A percentile compares a stretch with the other conserved stretches of the same genome.
Evolutionary conservation across 2,329 filamentous ascomycete genomes (phyloP).

Genomic region (Chaetomium globosum): DNA sequence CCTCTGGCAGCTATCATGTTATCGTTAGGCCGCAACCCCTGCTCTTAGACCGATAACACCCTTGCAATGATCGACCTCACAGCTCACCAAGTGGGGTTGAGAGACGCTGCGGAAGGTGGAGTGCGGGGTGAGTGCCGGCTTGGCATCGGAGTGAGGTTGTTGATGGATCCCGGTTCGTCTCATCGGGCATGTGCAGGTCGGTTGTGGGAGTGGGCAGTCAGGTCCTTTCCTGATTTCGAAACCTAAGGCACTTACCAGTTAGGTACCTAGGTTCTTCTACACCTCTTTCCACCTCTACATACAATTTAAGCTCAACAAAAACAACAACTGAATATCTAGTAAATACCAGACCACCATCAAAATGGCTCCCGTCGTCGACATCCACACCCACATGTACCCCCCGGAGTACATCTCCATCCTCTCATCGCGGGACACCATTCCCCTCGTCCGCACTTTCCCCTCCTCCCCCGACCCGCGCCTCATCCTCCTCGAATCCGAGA

Average conservation of each 20-base stretch:
- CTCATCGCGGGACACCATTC: slow-evolving; percentile 62
- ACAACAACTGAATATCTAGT: background rate
- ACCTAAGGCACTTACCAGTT: background rate
- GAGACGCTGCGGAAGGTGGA: slow-evolving; percentile 19
- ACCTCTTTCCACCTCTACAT: no score
- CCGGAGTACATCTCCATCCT: slow-evolving; percentile 65
- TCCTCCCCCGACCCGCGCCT: slow-evolving; percentile 58
- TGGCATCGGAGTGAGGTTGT: slow-evolving; percentile 14
- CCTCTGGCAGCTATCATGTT: background rate
- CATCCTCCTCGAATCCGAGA: slow-evolving; percentile 55
- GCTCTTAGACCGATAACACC: slow-evolving; percentile 21
- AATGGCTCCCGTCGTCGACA: slow-evolving; percentile 57
- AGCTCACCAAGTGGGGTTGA: slow-evolving; percentile 22
- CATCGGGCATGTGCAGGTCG: background rate
- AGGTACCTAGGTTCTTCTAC: background rate
- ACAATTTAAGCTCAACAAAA: background rate
- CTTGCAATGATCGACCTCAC: slow-evolving; percentile 12
- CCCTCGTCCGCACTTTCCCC: slow-evolving; percentile 69
- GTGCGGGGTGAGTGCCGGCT: slow-evolving; percentile 25
- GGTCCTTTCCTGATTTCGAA: background rate
- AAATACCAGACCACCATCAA: background rate
- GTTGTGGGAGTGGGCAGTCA: background rate
- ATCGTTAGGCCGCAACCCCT: slow-evolving; percentile 8
- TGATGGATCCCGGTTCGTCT: background rate
- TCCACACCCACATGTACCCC: slow-evolving; percentile 72